Percentiles rank a stretch among this genome's conserved stretches.
Evolutionary conservation across 2,329 filamentous ascomycete species (phyloP).

Genomic region (Purpureocillium lavendulum): DNA sequence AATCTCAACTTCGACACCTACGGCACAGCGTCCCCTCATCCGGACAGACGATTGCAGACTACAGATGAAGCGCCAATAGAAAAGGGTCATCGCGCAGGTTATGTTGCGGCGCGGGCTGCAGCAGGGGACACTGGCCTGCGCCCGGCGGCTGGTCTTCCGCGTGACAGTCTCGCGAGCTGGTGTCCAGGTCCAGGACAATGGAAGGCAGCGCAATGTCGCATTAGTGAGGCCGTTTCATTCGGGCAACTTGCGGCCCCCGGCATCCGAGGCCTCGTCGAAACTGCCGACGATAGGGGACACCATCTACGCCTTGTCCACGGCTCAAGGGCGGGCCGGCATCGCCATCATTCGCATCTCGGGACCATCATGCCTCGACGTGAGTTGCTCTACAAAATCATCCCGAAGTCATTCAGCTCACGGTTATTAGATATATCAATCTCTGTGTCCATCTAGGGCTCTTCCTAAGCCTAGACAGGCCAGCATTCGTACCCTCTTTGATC

Average conservation of each 20-base stretch:
- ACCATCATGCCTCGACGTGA: conserved; percentile 59
- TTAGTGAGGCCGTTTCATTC: not conserved
- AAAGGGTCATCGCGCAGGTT: not conserved
- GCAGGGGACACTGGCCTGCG: conserved; percentile 1
- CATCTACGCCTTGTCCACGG: conserved; percentile 89
- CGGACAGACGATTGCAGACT: no score
- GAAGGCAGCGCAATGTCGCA: no score
- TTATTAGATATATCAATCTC: conserved; percentile 36
- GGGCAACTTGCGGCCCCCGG: not conserved
- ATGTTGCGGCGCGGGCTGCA: conserved; percentile 7
- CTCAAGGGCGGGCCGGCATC: conserved; percentile 78
- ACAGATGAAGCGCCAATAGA: no score
- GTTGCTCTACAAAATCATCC: conserved; percentile 11
- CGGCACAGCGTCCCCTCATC: no score
- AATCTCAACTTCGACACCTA: no score
- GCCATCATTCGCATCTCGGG: conserved; percentile 86
- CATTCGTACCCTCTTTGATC: conserved; percentile 65
- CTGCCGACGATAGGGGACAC: conserved; percentile 41
- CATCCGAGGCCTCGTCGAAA: not conserved
- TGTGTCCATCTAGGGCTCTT: conserved; percentile 38
- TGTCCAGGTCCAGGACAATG: no score
- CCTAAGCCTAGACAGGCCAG: conserved; percentile 52
- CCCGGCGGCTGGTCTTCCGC: not conserved
- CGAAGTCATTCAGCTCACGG: conserved; percentile 1
- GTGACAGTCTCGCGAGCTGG: no score